Evolutionary conservation across 1,284 basidiomycete species (phyloP).

Genomic region (Leccinum insolens): DNA sequence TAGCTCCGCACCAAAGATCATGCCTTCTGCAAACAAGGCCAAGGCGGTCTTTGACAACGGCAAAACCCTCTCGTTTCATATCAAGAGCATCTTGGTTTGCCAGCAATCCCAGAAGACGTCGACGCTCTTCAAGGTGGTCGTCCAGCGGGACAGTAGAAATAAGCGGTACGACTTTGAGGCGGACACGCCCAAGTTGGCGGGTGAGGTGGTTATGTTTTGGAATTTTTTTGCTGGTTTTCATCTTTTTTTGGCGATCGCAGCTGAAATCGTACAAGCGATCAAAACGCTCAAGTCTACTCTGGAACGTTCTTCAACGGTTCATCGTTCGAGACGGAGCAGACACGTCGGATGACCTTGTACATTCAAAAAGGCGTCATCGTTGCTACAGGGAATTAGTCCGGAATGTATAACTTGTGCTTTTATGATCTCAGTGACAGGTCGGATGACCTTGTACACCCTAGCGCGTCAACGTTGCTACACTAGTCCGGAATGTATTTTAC

Average conservation of each 20-base stretch:
- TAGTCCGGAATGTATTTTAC: too few relatives aligned
- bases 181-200: constrained; percentile 80
- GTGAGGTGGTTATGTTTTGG: constrained; percentile 46
- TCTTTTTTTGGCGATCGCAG: constrained; percentile 35
- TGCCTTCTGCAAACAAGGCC: constrained; percentile 83
- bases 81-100: constrained; percentile 84
- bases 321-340: constrained; percentile 57
- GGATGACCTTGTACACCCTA: too few relatives aligned
- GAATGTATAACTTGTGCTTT: too few relatives aligned
- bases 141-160: constrained; percentile 69
- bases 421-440: too few relatives aligned
- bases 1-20: constrained; percentile 60
- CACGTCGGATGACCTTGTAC: constrained; percentile 39
- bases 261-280: constrained; percentile 73
- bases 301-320: constrained; percentile 60
- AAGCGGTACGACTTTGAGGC: constrained; percentile 99
- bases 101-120: constrained; percentile 84
- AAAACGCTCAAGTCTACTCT: constrained; percentile 58
- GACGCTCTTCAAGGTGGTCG: constrained; percentile 84
- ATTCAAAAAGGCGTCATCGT: too few relatives aligned
- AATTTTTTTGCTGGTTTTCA: not conserved
- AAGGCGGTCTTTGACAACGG: constrained; percentile 86
- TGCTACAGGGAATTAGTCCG: not conserved
- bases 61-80: constrained; percentile 91
- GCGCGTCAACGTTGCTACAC: too few relatives aligned